A percentile compares a stretch with the other conserved stretches of the same genome.
phyloP scores from a whole-genome alignment of 164 flowering plant species.

The Paratinospora sagittata region DNA sequence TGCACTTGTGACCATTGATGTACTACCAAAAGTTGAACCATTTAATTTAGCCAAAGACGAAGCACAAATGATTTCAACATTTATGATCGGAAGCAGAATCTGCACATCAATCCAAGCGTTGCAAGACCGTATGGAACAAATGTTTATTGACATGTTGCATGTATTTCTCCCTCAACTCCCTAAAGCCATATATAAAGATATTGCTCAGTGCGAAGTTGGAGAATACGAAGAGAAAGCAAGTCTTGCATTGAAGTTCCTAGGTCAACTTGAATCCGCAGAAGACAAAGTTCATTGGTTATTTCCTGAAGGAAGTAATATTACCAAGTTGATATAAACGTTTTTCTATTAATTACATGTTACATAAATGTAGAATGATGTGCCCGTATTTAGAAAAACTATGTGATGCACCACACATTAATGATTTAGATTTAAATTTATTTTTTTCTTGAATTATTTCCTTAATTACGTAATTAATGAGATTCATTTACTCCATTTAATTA shows the following conservation, averaged over 20 bases:
- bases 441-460: too few relatives aligned
- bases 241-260: neutral
- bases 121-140: neutral
- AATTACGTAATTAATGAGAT: too few relatives aligned
- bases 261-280: neutral
- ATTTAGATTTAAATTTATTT: too few relatives aligned
- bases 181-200: conserved; percentile 5
- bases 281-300: conserved; percentile 1
- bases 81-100: neutral
- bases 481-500: too few relatives aligned
- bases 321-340: conserved; percentile 1
- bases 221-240: conserved; percentile 6
- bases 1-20: neutral
- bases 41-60: neutral
- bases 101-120: neutral
- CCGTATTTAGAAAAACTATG: too few relatives aligned
- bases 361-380: too few relatives aligned
- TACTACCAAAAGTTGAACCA: neutral
- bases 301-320: neutral
- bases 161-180: conserved; percentile 2
- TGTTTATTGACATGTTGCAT: conserved; percentile 2
- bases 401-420: too few relatives aligned
- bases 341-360: too few relatives aligned
- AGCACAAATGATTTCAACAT: neutral
- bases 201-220: neutral